These are phyloP conservation scores for Ogataea siamensis DNA, from an alignment of 805 yeast species.

Conservation along the genomic window DNA sequence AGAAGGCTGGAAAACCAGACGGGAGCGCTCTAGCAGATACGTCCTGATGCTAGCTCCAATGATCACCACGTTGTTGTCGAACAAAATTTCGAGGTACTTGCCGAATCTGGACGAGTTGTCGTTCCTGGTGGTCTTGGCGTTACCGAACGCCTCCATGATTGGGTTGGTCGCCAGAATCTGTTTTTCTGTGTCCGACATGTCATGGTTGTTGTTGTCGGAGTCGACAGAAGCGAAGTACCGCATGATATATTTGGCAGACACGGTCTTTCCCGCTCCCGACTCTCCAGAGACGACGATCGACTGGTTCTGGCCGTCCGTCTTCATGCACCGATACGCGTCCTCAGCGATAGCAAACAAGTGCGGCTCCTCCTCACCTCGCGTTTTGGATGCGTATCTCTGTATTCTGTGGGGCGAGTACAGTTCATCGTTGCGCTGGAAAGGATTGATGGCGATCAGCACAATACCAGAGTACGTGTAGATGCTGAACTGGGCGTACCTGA, in stretches of 20 bases:
- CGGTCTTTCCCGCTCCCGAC: constrained; percentile 98
- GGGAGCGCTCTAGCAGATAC: constrained; percentile 86
- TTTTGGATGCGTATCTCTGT: constrained; percentile 90
- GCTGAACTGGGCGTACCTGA: constrained; percentile 83
- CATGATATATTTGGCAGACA: constrained; percentile 95
- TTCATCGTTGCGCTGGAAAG: constrained; percentile 89
- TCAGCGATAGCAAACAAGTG: constrained; percentile 97
- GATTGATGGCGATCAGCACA: constrained; percentile 93
- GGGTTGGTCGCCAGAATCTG: constrained; percentile 97
- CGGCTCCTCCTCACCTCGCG: constrained; percentile 94
- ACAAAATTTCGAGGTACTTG: constrained; percentile 87
- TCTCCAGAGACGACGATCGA: constrained; percentile 97
- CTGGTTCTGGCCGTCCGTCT: constrained; percentile 78
- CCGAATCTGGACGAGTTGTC: constrained; percentile 98
- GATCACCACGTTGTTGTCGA: constrained; percentile 70
- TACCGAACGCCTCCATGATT: constrained; percentile 97
- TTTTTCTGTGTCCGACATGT: constrained; percentile 88
- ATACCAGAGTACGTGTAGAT: constrained; percentile 97
- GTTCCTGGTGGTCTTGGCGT: constrained; percentile 95
- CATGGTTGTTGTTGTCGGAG: constrained; percentile 43
- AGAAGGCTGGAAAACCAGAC: constrained; percentile 89
- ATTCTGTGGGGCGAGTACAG: constrained; percentile 88
- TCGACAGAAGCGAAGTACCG: constrained; percentile 96
- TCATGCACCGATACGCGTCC: constrained; percentile 95
- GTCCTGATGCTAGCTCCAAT: constrained; percentile 95